Evolutionary conservation across 2,329 filamentous ascomycete species (phyloP).

Genomic region (Metarhizium album): DNA sequence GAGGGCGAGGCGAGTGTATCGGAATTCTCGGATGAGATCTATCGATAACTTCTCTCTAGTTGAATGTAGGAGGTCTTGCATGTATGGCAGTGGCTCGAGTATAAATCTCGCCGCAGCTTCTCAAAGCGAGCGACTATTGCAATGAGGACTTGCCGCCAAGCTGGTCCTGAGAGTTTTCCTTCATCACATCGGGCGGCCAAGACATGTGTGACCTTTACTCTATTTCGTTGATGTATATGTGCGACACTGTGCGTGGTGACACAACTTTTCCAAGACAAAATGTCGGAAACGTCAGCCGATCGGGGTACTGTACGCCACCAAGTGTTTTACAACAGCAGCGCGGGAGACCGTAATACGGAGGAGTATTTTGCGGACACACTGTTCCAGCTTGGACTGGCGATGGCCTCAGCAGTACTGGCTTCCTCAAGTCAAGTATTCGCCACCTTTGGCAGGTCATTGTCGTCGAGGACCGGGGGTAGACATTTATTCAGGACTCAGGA

Average conservation of each 20-base stretch:
- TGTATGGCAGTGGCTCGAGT: background rate
- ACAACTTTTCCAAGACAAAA: background rate
- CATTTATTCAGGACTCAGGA: too few relatives aligned
- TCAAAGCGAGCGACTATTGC: background rate
- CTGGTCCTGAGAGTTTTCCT: background rate
- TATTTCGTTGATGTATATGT: background rate
- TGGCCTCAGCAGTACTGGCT: background rate
- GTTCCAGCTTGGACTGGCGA: background rate
- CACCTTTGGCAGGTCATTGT: background rate
- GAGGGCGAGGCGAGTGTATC: background rate
- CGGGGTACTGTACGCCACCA: background rate
- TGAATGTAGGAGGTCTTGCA: background rate
- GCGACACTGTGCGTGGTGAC: background rate
- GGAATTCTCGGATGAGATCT: background rate
- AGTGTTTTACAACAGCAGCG: constrained; percentile 1
- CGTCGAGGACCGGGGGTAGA: too few relatives aligned
- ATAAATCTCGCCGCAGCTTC: background rate
- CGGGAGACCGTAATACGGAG: background rate
- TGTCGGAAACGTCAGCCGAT: constrained; percentile 5
- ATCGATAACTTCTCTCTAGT: background rate
- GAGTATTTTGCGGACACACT: background rate
- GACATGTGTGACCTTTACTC: background rate
- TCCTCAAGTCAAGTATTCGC: background rate
- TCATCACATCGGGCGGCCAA: background rate
- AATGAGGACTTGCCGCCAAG: background rate